Evolutionary conservation across 495 filamentous ascomycete genomes (phyloP), one percentile per base, ranked within the genome.

Genomic region (Glonium stellatum): DNA sequence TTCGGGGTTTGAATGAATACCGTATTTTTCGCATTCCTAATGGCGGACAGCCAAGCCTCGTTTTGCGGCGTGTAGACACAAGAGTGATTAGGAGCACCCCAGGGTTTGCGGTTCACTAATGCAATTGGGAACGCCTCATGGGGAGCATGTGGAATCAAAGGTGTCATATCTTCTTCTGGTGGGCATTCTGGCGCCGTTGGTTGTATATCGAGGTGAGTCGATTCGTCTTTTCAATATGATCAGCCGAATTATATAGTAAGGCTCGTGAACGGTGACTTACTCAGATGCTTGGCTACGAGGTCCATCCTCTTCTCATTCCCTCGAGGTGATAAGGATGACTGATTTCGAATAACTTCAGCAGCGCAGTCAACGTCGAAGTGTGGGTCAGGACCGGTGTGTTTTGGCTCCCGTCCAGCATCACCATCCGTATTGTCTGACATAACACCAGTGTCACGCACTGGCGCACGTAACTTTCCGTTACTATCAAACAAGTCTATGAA

Each of bases 1-100:
- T 86, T 85, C 0, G 88, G 88, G 0, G 86, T 83, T 65, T 90
- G 86, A 58, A 90, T 88, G 69, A 90, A 87, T 15, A 90, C 78
- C 15, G 70, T 77, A 19, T 70, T 68, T 34, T 75, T 70, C 0
- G 87, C 87, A 63, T 90, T 79, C 6, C 82, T 75, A 34, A 92
- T 76, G 8, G 80, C 80, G 0, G 86, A 84, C 6, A 92, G 74
- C 78, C 83, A 92, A 10, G 79, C 82, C 50, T 81, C 80, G 64
- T 90, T 88, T 70, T 92, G 88, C 0, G 88, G 88, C 2, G 81
- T 83, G 50, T 77, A 72, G 37, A 84, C 69, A 58, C 78, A 82
- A 25, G 71, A 71, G 57, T 86, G 80, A 59, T 82, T 84, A 11
- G 82, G 82, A 5, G 77, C 66, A 21, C 86, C 86, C 66, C 82